A percentile compares a stretch with the other conserved stretches of the same genome.
phyloP scores from a whole-genome alignment of 108 stramenopile genomes.

The Aurantiochytrium sp. region DNA sequence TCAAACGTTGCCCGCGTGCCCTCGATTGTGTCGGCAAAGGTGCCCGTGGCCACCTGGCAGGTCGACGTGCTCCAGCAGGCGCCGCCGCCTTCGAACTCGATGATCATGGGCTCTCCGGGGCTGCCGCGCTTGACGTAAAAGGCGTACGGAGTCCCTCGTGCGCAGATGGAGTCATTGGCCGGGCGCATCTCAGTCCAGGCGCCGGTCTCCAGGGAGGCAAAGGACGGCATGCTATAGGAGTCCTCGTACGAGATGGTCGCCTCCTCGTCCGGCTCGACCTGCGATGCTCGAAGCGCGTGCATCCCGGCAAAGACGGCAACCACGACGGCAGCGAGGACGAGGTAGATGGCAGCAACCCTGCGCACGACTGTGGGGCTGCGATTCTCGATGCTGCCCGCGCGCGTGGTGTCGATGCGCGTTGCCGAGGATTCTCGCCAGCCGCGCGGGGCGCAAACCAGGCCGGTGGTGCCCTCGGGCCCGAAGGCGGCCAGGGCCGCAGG shows the following conservation, averaged over 20 bases:
- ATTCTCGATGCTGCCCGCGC: no score
- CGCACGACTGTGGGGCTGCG: no score
- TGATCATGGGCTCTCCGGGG: background rate
- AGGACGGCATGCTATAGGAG: background rate
- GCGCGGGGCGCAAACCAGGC: background rate
- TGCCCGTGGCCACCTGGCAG: background rate
- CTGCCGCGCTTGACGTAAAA: background rate
- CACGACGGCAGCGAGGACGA: no score
- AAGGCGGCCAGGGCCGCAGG: background rate
- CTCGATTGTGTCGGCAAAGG: background rate
- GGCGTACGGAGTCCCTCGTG: background rate
- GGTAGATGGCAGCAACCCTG: no score
- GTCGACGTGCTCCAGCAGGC: background rate
- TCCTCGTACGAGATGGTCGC: no score
- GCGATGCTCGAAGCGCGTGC: no score
- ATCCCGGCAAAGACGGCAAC: no score
- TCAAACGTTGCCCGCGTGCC: background rate
- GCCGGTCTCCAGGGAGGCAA: background rate
- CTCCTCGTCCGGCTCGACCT: no score
- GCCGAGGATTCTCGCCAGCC: no score
- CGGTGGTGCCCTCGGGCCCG: background rate
- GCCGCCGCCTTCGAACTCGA: background rate
- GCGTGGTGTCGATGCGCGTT: no score
- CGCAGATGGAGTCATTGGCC: background rate
- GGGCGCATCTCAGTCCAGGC: background rate